Evolutionary conservation across 73 alveolate genomes (phyloP).

Genomic region (Paramecium biaurelia): DNA sequence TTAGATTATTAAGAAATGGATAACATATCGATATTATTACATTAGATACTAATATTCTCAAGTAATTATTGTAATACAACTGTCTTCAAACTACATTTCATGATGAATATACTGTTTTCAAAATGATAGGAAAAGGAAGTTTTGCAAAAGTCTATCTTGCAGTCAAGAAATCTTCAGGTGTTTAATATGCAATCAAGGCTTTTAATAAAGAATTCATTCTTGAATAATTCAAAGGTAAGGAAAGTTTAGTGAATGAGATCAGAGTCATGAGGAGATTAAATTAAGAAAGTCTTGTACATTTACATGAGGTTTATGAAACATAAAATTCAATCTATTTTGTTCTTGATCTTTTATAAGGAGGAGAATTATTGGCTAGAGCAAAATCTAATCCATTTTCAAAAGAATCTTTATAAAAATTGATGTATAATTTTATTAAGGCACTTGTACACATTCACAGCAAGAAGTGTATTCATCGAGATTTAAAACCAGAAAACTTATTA

Average conservation of each 20-base stretch:
- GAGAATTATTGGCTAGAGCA: constrained; percentile 52
- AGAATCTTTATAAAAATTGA: constrained; percentile 9
- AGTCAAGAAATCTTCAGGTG: constrained; percentile 38
- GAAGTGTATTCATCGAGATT: constrained; percentile 48
- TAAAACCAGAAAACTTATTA: constrained; percentile 57
- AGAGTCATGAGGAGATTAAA: constrained; percentile 56
- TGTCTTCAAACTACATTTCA: constrained; percentile 52
- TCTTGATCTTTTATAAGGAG: constrained; percentile 55
- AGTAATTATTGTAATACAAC: constrained; percentile 13
- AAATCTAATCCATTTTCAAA: background rate
- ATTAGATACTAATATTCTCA: background rate
- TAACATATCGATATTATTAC: background rate
- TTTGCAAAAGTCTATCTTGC: constrained; percentile 64
- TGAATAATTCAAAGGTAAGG: constrained; percentile 55
- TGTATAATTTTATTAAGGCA: constrained; percentile 54
- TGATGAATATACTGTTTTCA: constrained; percentile 55
- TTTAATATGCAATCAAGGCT: constrained; percentile 57
- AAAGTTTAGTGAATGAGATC: constrained; percentile 59
- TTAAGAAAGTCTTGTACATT: constrained; percentile 30
- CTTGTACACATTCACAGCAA: constrained; percentile 34
- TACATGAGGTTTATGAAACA: constrained; percentile 59
- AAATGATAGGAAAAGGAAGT: constrained; percentile 64
- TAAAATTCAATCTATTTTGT: constrained; percentile 59
- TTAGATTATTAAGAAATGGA: background rate
- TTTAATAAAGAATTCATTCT: constrained; percentile 62